Percentiles rank a stretch among this genome's conserved stretches.
Evolutionary conservation across 2,329 filamentous ascomycete genomes (phyloP).

Genomic region (Fusarium sororula): DNA sequence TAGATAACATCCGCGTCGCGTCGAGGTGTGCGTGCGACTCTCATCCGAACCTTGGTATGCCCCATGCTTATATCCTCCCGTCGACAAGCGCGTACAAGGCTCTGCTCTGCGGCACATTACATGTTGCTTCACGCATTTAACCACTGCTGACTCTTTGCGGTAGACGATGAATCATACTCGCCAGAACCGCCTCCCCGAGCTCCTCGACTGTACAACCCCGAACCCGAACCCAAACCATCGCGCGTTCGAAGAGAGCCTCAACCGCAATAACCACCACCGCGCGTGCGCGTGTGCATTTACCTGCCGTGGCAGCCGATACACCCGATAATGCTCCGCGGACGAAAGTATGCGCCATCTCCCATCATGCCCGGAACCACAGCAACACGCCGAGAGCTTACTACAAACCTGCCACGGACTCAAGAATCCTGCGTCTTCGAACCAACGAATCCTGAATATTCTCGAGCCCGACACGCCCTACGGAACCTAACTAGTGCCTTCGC

Average conservation of each 20-base stretch:
- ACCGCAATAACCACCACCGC: too few species aligned
- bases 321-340: conserved; percentile 72
- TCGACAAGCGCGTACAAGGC: not conserved
- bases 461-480: too few species aligned
- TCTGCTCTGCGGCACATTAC: rapidly evolving
- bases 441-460: conserved; percentile 52
- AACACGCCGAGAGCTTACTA: conserved; percentile 86
- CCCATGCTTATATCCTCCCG: too few species aligned
- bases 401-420: conserved; percentile 89
- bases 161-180: too few species aligned
- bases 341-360: conserved; percentile 77
- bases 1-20: rapidly evolving
- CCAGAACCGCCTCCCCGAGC: too few species aligned
- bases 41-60: not conserved
- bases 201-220: too few species aligned
- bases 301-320: too few species aligned
- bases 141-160: rapidly evolving
- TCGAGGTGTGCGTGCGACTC: not conserved
- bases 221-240: rapidly evolving
- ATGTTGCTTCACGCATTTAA: rapidly evolving
- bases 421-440: conserved; percentile 60
- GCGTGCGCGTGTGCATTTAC: too few species aligned
- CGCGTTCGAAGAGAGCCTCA: too few species aligned
- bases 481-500: rapidly evolving
- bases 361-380: conserved; percentile 87